phyloP scores from a whole-genome alignment of 148 eudicot species.

The Chenopodium suecicum region DNA sequence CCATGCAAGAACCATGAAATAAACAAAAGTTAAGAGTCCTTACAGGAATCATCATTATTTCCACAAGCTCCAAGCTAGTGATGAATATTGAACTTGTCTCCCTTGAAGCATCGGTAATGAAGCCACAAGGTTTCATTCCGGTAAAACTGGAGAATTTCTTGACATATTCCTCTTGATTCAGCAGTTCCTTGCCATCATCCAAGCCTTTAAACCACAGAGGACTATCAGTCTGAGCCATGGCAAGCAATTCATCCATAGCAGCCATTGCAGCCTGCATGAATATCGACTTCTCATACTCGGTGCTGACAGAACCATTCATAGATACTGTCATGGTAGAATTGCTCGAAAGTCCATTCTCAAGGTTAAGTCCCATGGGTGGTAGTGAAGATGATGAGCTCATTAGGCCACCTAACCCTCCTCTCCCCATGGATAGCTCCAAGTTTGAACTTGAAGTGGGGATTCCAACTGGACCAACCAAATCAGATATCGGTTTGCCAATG shows the following conservation, averaged over 20 bases:
- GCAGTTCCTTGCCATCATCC: conserved; percentile 49
- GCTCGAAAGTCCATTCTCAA: conserved; percentile 34
- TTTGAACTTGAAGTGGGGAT: conserved; percentile 31
- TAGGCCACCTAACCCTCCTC: conserved; percentile 38
- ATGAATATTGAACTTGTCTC: conserved; percentile 46
- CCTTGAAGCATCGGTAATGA: conserved; percentile 64
- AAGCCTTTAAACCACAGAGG: conserved; percentile 58
- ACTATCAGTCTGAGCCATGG: conserved; percentile 52
- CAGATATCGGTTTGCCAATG: conserved; percentile 46
- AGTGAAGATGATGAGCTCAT: conserved; percentile 32
- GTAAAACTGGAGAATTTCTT: conserved; percentile 47
- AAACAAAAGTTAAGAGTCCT: conserved; percentile 17
- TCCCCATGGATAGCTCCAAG: conserved; percentile 52
- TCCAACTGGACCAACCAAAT: conserved; percentile 31
- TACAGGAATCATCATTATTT: conserved; percentile 63
- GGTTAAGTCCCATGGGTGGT: conserved; percentile 47
- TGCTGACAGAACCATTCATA: conserved; percentile 19
- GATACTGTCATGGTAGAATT: conserved; percentile 18
- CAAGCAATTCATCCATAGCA: conserved; percentile 73
- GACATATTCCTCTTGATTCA: conserved; percentile 61
- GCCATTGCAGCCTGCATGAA: conserved; percentile 56
- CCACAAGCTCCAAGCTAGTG: conserved; percentile 51
- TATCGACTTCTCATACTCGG: conserved; percentile 45
- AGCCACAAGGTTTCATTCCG: conserved; percentile 42
- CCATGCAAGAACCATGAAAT: background rate